phyloP scores from a whole-genome alignment of 768 basidiomycete species.

The Mycena sanguinolenta region DNA sequence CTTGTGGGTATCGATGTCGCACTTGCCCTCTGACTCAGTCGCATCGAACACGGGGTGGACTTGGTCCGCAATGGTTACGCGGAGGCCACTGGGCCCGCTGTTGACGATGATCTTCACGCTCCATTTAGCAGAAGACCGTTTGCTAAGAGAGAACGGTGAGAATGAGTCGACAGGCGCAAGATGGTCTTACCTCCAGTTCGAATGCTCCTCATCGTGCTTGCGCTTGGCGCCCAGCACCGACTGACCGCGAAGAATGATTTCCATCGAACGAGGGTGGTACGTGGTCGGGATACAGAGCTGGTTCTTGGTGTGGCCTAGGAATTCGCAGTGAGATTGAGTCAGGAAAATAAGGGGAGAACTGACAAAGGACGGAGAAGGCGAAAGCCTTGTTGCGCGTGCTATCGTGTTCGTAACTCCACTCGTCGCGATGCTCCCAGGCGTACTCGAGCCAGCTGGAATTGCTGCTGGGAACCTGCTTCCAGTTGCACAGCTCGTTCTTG shows the following conservation, averaged over 20 bases:
- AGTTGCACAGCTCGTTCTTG: conserved; percentile 16
- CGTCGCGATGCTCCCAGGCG: conserved; percentile 28
- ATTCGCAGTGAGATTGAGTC: background rate
- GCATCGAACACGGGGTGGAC: conserved; percentile 24
- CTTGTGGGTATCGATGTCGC: conserved; percentile 24
- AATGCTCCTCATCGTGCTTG: background rate
- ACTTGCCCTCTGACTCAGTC: conserved; percentile 21
- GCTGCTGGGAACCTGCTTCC: conserved; percentile 6
- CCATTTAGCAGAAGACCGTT: conserved; percentile 30
- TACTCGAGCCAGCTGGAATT: conserved; percentile 19
- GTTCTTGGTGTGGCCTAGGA: conserved; percentile 31
- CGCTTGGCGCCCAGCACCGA: conserved; percentile 17
- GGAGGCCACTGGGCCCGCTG: conserved; percentile 18
- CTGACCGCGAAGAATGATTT: conserved; percentile 27
- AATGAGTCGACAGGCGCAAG: background rate
- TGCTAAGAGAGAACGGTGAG: conserved; percentile 15
- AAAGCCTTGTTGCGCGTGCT: conserved; percentile 12
- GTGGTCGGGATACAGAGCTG: conserved; percentile 26
- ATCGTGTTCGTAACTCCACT: conserved; percentile 29
- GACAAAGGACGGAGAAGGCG: conserved; percentile 15
- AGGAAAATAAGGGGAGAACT: background rate
- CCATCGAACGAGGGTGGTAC: conserved; percentile 18
- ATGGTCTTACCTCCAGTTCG: conserved; percentile 16
- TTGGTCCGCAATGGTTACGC: conserved; percentile 10
- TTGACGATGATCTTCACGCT: conserved; percentile 8